Evolutionary conservation across 2,329 filamentous ascomycete species (phyloP).

Genomic region (Aspergillus jensenii): DNA sequence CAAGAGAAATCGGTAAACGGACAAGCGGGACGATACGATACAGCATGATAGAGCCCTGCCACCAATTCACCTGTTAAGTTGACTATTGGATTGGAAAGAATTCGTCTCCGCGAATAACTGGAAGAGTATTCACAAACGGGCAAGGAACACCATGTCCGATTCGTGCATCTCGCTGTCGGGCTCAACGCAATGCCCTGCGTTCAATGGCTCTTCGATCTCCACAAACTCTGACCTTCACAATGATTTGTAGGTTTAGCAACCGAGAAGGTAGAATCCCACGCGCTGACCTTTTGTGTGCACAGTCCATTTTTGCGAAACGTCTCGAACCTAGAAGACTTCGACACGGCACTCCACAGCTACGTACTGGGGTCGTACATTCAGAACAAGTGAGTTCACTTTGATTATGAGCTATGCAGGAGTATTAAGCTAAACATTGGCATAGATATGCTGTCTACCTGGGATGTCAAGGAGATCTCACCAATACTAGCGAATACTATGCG

Average conservation of each 20-base stretch:
- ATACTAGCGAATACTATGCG: constrained; percentile 82
- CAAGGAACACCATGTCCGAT: constrained; percentile 35
- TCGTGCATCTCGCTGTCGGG: constrained; percentile 67
- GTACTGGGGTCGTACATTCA: constrained; percentile 73
- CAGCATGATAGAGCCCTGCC: constrained; percentile 13
- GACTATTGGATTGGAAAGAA: constrained; percentile 2
- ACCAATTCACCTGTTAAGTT: constrained; percentile 2
- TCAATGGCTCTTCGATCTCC: constrained; percentile 69
- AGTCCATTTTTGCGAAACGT: constrained; percentile 87
- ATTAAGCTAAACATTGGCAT: constrained; percentile 12
- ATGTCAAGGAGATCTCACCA: constrained; percentile 72
- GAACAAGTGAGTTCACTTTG: constrained; percentile 62
- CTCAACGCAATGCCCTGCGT: constrained; percentile 71
- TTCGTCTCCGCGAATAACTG: not conserved
- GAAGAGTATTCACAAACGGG: not conserved
- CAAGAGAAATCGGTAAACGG: not conserved
- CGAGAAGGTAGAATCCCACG: constrained; percentile 25
- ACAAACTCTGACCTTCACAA: constrained; percentile 58
- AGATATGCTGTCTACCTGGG: constrained; percentile 83
- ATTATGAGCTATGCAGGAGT: not conserved
- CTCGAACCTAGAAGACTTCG: constrained; percentile 73
- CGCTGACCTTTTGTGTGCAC: constrained; percentile 25
- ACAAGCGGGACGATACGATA: not conserved
- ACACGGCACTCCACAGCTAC: constrained; percentile 69
- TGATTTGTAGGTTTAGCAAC: constrained; percentile 59